These are phyloP conservation scores for Barnettozyma populi DNA, from an alignment of 805 yeast genomes.

Conservation along the genomic window DNA sequence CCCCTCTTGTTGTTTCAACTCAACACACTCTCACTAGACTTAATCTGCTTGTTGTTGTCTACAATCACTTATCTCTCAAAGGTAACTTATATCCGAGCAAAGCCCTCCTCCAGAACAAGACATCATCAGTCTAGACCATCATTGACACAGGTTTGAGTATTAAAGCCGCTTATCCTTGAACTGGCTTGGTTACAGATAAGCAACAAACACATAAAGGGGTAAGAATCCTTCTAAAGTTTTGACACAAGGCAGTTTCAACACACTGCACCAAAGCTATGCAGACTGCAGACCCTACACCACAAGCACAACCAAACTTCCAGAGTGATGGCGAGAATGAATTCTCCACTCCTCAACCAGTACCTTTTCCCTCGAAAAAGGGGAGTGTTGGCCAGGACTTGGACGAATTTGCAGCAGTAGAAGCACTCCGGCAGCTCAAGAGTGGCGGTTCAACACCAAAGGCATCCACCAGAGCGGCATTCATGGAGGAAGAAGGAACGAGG, in stretches of 20 bases:
- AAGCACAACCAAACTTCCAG: background rate
- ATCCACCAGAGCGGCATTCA: background rate
- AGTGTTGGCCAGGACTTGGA: background rate
- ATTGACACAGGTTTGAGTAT: background rate
- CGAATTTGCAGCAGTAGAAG: constrained; percentile 8
- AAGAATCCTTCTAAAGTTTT: background rate
- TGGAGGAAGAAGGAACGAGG: constrained; percentile 2
- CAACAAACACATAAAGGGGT: background rate
- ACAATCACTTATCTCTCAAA: no score
- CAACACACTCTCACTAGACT: background rate
- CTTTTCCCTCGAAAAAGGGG: background rate
- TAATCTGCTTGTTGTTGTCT: no score
- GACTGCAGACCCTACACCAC: background rate
- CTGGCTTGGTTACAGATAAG: background rate
- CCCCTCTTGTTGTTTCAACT: background rate
- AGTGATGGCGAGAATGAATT: background rate
- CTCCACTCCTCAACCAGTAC: constrained; percentile 1
- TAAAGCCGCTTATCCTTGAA: background rate
- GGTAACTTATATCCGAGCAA: no score
- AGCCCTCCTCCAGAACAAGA: background rate
- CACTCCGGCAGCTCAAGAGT: constrained; percentile 8
- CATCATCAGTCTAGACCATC: background rate
- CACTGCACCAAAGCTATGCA: background rate
- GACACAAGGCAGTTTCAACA: background rate
- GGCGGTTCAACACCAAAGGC: constrained; percentile 3